Conservation (phyloP, 108 stramenopile species). For the Nitzschia putrida region DNA sequence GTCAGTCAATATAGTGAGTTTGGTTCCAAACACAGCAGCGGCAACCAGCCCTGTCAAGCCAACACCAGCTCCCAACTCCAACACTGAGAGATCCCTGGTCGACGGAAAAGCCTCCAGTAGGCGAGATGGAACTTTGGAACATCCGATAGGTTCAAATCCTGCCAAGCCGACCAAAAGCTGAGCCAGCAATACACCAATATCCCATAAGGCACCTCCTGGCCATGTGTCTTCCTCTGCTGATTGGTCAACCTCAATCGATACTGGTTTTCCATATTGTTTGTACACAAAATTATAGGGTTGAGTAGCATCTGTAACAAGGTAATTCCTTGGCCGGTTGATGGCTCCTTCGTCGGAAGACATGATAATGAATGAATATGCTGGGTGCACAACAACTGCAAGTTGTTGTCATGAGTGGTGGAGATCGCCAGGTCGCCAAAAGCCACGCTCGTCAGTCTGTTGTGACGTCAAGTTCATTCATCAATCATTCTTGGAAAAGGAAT, state of each 20-base stretch:
- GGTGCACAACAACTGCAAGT: too few relatives aligned
- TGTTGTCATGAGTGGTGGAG: too few relatives aligned
- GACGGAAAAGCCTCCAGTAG: conserved; percentile 28
- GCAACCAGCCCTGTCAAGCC: conserved; percentile 55
- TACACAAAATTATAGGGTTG: conserved; percentile 40
- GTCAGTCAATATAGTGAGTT: conserved; percentile 49
- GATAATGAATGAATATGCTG: too few relatives aligned
- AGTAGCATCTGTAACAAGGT: conserved; percentile 50
- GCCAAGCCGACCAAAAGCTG: conserved; percentile 45
- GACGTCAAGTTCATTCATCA: too few relatives aligned
- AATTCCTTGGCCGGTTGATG: conserved; percentile 44
- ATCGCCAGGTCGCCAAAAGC: too few relatives aligned
- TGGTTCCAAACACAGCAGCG: conserved; percentile 41
- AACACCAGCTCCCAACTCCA: conserved; percentile 57
- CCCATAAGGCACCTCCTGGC: conserved; percentile 62
- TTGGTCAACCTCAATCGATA: conserved; percentile 40
- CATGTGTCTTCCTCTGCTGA: conserved; percentile 57
- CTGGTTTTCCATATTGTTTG: conserved; percentile 37
- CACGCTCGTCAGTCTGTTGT: too few relatives aligned
- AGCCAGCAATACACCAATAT: conserved; percentile 50
- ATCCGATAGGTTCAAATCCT: conserved; percentile 2
- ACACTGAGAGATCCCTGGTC: conserved; percentile 28
- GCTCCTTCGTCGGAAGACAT: neutral
- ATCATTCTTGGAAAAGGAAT: too few relatives aligned
- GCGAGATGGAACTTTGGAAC: conserved; percentile 20